These are phyloP conservation scores for Aspergillus sp. DNA, from an alignment of 2,329 filamentous ascomycete species.

Conservation along the genomic window DNA sequence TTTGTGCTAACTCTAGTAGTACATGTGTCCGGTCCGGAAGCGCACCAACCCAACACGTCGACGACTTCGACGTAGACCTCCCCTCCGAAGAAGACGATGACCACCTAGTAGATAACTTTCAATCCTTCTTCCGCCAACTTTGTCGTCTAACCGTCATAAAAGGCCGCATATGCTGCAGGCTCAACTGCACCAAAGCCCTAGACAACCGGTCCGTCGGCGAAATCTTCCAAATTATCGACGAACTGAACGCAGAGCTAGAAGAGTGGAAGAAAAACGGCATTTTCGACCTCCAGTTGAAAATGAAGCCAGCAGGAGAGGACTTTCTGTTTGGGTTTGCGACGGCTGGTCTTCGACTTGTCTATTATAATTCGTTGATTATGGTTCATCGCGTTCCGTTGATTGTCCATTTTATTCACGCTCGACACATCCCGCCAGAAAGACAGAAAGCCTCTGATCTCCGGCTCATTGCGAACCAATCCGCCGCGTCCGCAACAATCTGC, in stretches of 20 bases:
- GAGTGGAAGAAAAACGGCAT: conserved; percentile 89
- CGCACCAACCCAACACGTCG: conserved; percentile 62
- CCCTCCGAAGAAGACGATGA: conserved; percentile 85
- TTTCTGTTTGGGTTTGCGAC: conserved; percentile 84
- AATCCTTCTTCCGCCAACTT: conserved; percentile 89
- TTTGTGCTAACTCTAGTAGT: conserved; percentile 21
- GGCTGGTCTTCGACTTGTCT: conserved; percentile 84
- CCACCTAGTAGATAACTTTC: conserved; percentile 71
- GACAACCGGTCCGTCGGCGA: conserved; percentile 75
- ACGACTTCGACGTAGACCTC: conserved; percentile 87
- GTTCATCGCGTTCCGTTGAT: conserved; percentile 95
- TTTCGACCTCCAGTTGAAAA: conserved; percentile 78
- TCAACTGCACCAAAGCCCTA: conserved; percentile 83
- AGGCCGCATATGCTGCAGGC: conserved; percentile 77
- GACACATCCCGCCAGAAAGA: conserved; percentile 65
- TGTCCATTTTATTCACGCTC: conserved; percentile 82
- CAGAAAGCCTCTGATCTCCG: conserved; percentile 29
- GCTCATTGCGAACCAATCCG: conserved; percentile 78
- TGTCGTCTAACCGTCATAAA: conserved; percentile 84
- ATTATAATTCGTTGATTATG: conserved; percentile 93
- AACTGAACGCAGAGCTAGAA: conserved; percentile 77
- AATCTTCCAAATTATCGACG: conserved; percentile 80
- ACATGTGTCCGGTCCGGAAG: conserved; percentile 61
- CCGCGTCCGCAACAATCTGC: conserved; percentile 78
- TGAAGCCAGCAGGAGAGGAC: conserved; percentile 80